A percentile compares a stretch with the other conserved stretches of the same genome.
Evolutionary conservation across 345 rosid genomes (phyloP).

Genomic region (Aquilaria yunnanensis): DNA sequence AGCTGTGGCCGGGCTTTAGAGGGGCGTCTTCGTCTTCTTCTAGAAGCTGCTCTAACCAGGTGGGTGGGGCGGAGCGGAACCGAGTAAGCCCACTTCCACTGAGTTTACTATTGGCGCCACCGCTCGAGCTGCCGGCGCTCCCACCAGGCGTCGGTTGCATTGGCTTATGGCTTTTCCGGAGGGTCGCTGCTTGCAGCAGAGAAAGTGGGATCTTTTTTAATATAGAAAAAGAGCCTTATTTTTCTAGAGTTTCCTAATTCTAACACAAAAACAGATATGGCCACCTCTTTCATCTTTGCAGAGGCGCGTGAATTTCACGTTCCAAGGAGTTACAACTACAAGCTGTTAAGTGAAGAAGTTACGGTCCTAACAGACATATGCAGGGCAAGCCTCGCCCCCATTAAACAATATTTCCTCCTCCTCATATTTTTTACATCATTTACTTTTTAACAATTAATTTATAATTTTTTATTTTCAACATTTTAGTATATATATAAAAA

Average conservation of each 20-base stretch:
- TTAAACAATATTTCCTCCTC: no score
- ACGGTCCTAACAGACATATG: no score
- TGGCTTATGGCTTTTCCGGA: constrained; percentile 20
- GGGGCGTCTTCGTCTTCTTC: constrained; percentile 73
- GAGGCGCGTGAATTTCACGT: no score
- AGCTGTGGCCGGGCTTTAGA: constrained; percentile 51
- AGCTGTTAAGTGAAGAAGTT: no score
- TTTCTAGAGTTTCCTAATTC: neutral
- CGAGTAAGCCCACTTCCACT: constrained; percentile 50
- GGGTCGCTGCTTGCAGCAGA: constrained; percentile 1
- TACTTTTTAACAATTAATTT: neutral
- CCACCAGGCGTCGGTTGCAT: constrained; percentile 55
- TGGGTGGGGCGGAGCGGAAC: constrained; percentile 67
- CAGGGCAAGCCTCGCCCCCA: no score
- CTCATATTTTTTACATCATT: no score
- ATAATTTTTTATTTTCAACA: neutral
- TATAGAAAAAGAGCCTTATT: neutral
- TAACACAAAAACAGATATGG: neutral
- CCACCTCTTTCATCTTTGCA: no score
- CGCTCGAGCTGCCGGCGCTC: constrained; percentile 28
- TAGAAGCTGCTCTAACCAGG: constrained; percentile 67
- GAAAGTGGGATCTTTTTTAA: neutral
- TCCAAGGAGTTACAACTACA: no score
- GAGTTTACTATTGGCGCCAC: constrained; percentile 22
- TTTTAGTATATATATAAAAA: no score